A percentile compares a stretch with the other conserved stretches of the same genome.
Evolutionary conservation across 2,329 filamentous ascomycete species (phyloP).

Genomic region (Ilyonectria destructans): DNA sequence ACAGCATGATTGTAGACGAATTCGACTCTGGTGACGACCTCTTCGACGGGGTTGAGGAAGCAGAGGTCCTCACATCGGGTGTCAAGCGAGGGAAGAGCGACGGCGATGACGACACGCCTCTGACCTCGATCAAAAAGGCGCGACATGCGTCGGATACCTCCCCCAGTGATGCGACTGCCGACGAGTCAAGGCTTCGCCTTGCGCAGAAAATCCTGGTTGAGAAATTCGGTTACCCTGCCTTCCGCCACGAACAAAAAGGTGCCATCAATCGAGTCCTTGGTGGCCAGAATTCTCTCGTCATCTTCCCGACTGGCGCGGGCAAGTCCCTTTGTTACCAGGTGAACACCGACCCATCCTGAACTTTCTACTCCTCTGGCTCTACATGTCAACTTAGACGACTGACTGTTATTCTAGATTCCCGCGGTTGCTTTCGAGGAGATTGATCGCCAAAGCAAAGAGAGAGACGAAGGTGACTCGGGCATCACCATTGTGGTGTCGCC

Average conservation of each 20-base stretch:
- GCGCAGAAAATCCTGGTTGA: conserved; percentile 54
- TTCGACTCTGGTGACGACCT: conserved; percentile 51
- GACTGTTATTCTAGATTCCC: conserved; percentile 56
- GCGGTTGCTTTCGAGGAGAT: conserved; percentile 64
- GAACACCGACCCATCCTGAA: neutral
- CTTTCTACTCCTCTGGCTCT: neutral
- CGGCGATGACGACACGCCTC: conserved; percentile 6
- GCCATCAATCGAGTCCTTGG: conserved; percentile 58
- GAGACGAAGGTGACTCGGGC: conserved; percentile 57
- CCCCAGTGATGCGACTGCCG: neutral
- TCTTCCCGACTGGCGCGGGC: conserved; percentile 67
- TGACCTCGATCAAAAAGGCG: conserved; percentile 30
- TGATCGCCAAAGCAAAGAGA: conserved; percentile 52
- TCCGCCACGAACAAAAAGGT: conserved; percentile 63
- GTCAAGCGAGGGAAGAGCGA: conserved; percentile 33
- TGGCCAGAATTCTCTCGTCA: conserved; percentile 60
- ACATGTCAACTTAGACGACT: conserved; percentile 1
- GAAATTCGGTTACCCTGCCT: conserved; percentile 58
- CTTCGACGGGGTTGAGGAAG: conserved; percentile 40
- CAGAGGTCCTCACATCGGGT: conserved; percentile 21
- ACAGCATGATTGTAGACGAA: conserved; percentile 36
- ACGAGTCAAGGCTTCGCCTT: conserved; percentile 30
- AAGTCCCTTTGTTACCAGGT: conserved; percentile 68
- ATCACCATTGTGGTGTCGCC: conserved; percentile 72
- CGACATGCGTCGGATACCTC: conserved; percentile 15